Base-by-base conservation (phyloP, 1,139 yeast genomes). In the Blastobotrys indianensis region DNA sequence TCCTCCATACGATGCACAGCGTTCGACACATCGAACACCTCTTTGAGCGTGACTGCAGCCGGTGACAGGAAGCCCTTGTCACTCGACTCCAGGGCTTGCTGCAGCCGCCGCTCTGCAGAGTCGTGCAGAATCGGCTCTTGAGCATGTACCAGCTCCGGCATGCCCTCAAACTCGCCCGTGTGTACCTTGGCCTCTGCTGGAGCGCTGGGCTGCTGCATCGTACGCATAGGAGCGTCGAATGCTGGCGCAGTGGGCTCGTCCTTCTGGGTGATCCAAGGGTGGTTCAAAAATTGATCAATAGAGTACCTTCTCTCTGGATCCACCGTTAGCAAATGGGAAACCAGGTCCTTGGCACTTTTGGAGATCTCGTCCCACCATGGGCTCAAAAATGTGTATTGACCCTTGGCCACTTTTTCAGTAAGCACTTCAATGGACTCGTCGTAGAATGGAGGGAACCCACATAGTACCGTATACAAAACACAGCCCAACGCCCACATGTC, bases 281-380 rank as follows among this genome's bases (percentile, higher is more conserved):
- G 97, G 39, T 73, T 71, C 56, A 90, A 71, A 50, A 90, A 77
- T 49, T 88, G 84, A 46, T 82, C 82, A 51, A 87, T 83, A 5
- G 85, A 79, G 63, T 86, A 87, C 54, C 97, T 74, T 48, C 74
- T 72, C 12, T 70, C 67, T 1, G 96, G 96, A 61, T 88, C 87
- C 25, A 88, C 95, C 2, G 94, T 87, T 46, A 90, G 69, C 48
- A 90, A 71, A 57, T 75, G 80, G 3, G 79, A 65, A 8, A 90
- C 95, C 65, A 94, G 80, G 56, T 76, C 71, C 63, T 87, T 87
- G 6, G 95, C 97, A 16, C 83, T 86, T 35, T 59, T 63, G 50
- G 86, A 77, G 37, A 90, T 84, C 57, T 90, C 96, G 64, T 90
- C 97, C 97, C 97, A 90, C 97, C 97, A 90, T 0, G 97, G 97